These are phyloP conservation scores for Candida neerlandica DNA, from an alignment of 1,139 yeast species.

Conservation along the genomic window DNA sequence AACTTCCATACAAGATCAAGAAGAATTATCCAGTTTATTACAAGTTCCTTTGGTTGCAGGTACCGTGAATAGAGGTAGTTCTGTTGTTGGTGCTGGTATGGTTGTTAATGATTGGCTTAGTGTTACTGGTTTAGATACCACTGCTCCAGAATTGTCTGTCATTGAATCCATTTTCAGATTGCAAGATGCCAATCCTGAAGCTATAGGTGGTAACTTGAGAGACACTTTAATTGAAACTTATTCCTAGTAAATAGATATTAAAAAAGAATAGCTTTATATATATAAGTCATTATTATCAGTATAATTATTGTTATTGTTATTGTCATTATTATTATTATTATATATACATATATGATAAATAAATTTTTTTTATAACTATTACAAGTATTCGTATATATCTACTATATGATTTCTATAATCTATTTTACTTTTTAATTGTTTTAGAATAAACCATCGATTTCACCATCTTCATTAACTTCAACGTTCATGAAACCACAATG, in stretches of 20 bases:
- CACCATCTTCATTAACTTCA: constrained; percentile 90
- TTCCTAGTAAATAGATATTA: constrained; percentile 28
- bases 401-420: no score
- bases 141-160: constrained; percentile 97
- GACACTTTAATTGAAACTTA: constrained; percentile 91
- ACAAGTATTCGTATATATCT: no score
- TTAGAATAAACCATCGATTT: constrained; percentile 89
- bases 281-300: no score
- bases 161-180: constrained; percentile 93
- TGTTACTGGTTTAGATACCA: constrained; percentile 94
- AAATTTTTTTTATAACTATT: no score
- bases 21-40: constrained; percentile 89
- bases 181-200: constrained; percentile 86
- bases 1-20: constrained; percentile 96
- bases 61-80: constrained; percentile 95
- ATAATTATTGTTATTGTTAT: no score
- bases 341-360: no score
- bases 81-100: constrained; percentile 98
- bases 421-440: no score
- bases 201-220: constrained; percentile 81
- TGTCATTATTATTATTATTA: neutral
- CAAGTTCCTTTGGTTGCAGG: constrained; percentile 99
- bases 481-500: constrained; percentile 97
- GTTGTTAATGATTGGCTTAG: constrained; percentile 99
- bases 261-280: neutral